These are phyloP conservation scores for Sisymbrium altissimum DNA, from an alignment of 345 rosid species.

Conservation along the genomic window DNA sequence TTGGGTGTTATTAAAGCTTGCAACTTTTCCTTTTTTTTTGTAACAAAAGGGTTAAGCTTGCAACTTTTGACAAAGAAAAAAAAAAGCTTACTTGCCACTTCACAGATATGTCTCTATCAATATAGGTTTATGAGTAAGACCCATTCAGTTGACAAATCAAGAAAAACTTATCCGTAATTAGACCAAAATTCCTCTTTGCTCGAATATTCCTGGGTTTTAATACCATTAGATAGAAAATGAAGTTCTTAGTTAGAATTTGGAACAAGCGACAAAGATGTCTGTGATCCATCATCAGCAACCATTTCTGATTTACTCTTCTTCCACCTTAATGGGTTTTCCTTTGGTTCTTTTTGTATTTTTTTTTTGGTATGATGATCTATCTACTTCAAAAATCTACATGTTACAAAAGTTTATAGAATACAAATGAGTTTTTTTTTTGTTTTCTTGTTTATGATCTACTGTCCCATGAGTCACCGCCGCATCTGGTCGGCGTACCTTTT, in stretches of 20 bases:
- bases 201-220: slow-evolving; percentile 18
- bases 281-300: slow-evolving; percentile 18
- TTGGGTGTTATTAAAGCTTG: neutral
- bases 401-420: neutral
- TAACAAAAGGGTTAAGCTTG: no score
- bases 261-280: slow-evolving; percentile 18
- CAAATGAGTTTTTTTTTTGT: slow-evolving; percentile 5
- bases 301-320: neutral
- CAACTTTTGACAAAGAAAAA: slow-evolving; percentile 1
- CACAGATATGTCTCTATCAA: slow-evolving; percentile 9
- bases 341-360: neutral
- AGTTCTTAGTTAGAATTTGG: neutral
- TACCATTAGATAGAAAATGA: neutral
- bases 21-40: no score
- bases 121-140: slow-evolving; percentile 7
- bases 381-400: neutral
- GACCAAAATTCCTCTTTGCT: neutral
- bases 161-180: slow-evolving; percentile 13
- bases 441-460: slow-evolving; percentile 19
- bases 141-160: slow-evolving; percentile 11
- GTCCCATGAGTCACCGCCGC: slow-evolving; percentile 25
- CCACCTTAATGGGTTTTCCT: neutral
- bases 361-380: neutral
- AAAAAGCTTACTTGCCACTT: neutral
- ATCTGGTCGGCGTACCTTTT: slow-evolving; percentile 31